Conservation (phyloP, 331 rosid species). For the Pyrus hybrid region DNA sequence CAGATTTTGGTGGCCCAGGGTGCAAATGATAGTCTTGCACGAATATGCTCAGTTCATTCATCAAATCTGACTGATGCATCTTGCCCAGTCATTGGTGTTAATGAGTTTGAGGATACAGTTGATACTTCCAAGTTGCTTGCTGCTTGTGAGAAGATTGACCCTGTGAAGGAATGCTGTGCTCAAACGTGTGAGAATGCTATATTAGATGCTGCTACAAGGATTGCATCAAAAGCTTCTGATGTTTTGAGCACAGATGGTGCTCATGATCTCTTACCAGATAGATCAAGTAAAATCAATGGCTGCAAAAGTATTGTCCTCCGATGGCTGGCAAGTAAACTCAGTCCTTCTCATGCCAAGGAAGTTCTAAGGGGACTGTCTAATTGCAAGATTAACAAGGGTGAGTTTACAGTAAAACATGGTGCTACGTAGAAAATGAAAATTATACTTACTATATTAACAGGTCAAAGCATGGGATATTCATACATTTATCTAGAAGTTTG, state of each 20-base stretch:
- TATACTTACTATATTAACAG: not conserved
- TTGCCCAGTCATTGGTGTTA: conserved; percentile 64
- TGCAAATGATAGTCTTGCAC: conserved; percentile 45
- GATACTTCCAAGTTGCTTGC: conserved; percentile 74
- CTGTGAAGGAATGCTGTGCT: conserved; percentile 80
- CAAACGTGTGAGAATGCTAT: conserved; percentile 82
- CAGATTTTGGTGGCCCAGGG: conserved; percentile 89
- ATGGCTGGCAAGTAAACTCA: conserved; percentile 88
- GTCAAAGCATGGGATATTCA: not conserved
- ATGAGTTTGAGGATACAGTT: conserved; percentile 53
- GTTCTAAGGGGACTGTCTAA: conserved; percentile 81
- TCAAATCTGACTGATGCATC: conserved; percentile 73
- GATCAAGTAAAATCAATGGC: conserved; percentile 43
- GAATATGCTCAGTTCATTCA: conserved; percentile 62
- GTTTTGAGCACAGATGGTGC: conserved; percentile 41
- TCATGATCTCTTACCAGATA: conserved; percentile 45
- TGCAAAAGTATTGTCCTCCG: conserved; percentile 73
- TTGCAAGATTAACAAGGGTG: conserved; percentile 78
- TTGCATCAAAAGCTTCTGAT: conserved; percentile 63
- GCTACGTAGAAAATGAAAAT: not conserved
- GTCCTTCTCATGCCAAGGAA: conserved; percentile 61
- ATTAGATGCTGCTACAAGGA: conserved; percentile 69
- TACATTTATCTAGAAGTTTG: not conserved
- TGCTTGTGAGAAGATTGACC: conserved; percentile 79
- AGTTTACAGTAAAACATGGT: not conserved